Percentiles rank a stretch among this genome's conserved stretches.
Conservation (phyloP, 768 basidiomycete species). For the Lactarius sanguifluus region DNA sequence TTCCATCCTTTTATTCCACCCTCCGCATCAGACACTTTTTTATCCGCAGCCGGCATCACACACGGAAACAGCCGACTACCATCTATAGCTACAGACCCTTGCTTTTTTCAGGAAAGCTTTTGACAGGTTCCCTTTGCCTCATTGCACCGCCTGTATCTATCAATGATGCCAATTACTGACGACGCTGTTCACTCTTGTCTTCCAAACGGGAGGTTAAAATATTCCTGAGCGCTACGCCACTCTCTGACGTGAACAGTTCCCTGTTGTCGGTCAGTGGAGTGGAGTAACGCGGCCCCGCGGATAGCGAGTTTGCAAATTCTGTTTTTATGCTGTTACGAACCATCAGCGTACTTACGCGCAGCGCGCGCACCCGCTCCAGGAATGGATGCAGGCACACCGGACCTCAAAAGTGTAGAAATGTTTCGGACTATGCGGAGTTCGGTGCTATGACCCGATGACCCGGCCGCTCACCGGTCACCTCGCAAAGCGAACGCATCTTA, state of each 20-base stretch:
- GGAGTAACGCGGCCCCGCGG: constrained; percentile 18
- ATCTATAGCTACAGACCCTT: background rate
- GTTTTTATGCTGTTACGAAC: constrained; percentile 18
- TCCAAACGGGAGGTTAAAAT: background rate
- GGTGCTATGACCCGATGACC: constrained; percentile 9
- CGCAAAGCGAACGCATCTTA: constrained; percentile 8
- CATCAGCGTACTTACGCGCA: constrained; percentile 1
- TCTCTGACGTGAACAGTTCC: constrained; percentile 15
- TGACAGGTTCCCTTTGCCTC: constrained; percentile 17
- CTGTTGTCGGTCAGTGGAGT: constrained; percentile 6
- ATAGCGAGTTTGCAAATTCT: constrained; percentile 24
- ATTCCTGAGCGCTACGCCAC: constrained; percentile 27
- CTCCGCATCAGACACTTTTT: constrained; percentile 49
- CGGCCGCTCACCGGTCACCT: constrained; percentile 2
- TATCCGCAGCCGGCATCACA: constrained; percentile 38
- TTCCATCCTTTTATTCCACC: constrained; percentile 21
- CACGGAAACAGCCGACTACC: constrained; percentile 27
- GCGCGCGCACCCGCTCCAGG: constrained; percentile 18
- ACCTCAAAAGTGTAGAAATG: background rate
- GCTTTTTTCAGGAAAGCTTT: background rate
- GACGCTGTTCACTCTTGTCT: background rate
- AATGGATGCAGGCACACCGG: constrained; percentile 26
- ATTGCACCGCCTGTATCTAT: constrained; percentile 14
- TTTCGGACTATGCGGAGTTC: constrained; percentile 15
- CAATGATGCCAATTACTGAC: constrained; percentile 11